phyloP scores from a whole-genome alignment of 768 basidiomycete species.

The Tremella fuciformis region DNA sequence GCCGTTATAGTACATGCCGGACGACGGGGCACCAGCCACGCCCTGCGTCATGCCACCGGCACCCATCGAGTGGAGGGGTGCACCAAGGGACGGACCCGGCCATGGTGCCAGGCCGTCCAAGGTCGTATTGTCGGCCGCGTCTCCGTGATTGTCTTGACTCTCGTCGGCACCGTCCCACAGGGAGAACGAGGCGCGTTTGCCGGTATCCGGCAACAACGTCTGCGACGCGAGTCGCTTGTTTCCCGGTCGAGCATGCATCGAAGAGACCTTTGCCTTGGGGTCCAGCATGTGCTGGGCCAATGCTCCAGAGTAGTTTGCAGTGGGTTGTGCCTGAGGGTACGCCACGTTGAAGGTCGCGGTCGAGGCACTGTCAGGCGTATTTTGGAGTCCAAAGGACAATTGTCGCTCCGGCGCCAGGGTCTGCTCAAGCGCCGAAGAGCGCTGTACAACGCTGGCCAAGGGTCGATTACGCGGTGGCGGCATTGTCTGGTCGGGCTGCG shows the following conservation, averaged over 20 bases:
- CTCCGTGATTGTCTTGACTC: no score
- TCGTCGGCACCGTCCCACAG: not conserved
- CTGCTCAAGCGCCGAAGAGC: slow-evolving; percentile 37
- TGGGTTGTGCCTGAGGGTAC: no score
- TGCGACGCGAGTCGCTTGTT: slow-evolving; percentile 48
- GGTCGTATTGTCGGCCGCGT: no score
- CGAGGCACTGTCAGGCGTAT: slow-evolving; percentile 8
- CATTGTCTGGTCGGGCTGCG: not conserved
- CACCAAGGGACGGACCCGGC: no score
- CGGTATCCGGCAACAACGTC: slow-evolving; percentile 36
- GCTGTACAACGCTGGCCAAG: slow-evolving; percentile 35
- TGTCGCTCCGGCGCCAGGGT: slow-evolving; percentile 48
- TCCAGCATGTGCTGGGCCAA: not conserved
- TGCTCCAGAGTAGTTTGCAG: not conserved
- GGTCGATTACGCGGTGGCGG: slow-evolving; percentile 21
- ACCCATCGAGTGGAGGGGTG: no score
- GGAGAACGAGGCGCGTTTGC: slow-evolving; percentile 13
- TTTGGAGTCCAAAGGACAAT: slow-evolving; percentile 38
- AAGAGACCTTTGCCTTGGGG: slow-evolving; percentile 15
- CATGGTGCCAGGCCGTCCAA: no score
- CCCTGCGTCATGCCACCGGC: no score
- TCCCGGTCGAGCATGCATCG: slow-evolving; percentile 39
- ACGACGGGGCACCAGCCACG: no score
- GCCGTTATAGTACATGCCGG: no score
- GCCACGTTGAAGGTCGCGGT: not conserved